A percentile compares a stretch with the other conserved stretches of the same genome.
phyloP scores from a whole-genome alignment of 176 grass and related monocot species.

The Neostapfia colusana region DNA sequence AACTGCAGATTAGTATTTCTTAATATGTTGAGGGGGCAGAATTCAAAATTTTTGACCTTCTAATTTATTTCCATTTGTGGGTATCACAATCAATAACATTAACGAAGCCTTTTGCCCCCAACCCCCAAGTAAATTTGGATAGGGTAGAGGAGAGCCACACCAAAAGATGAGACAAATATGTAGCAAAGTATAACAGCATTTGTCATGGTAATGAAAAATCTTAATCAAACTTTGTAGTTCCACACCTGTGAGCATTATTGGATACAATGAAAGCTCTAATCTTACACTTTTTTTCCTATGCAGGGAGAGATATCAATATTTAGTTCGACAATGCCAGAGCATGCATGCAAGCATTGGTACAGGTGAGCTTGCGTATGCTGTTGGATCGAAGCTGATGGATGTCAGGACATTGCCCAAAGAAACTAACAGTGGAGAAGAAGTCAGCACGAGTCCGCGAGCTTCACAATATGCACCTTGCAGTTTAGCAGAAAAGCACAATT shows the following conservation, averaged over 20 bases:
- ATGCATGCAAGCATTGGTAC: constrained; percentile 95
- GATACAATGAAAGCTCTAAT: constrained; percentile 10
- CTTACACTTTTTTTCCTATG: constrained; percentile 34
- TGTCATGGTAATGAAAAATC: neutral
- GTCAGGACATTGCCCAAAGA: constrained; percentile 84
- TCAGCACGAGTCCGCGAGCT: constrained; percentile 49
- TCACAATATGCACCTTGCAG: constrained; percentile 39
- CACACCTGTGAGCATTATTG: constrained; percentile 17
- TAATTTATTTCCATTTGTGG: neutral
- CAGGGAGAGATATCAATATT: constrained; percentile 75
- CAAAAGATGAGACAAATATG: neutral
- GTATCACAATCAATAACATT: neutral
- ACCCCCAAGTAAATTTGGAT: neutral
- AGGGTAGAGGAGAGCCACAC: neutral
- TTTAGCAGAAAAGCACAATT: constrained; percentile 39
- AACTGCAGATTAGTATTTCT: constrained; percentile 2
- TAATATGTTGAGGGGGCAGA: neutral
- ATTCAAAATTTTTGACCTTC: neutral
- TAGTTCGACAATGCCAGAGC: constrained; percentile 78
- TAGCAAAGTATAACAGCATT: neutral
- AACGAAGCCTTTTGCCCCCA: neutral
- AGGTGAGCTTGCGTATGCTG: constrained; percentile 83
- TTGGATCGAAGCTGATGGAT: constrained; percentile 97
- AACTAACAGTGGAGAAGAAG: constrained; percentile 47
- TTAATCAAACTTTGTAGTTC: neutral